Conservation (phyloP, 768 basidiomycete species). For the Botryobasidium botryosum region DNA sequence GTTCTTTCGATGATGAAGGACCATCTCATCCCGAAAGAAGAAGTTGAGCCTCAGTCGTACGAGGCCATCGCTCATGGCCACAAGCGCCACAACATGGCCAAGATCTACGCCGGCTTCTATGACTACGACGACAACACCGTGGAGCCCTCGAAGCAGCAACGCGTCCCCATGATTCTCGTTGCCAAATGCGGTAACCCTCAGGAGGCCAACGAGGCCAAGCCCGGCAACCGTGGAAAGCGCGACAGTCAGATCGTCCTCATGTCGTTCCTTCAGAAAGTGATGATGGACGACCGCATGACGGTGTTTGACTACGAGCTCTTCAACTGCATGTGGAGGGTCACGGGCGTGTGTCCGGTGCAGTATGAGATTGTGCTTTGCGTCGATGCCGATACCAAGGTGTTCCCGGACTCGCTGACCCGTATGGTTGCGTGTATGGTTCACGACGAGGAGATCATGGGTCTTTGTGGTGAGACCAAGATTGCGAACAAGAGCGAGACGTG, state of each 20-base stretch:
- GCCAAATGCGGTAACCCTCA: slow-evolving; percentile 90
- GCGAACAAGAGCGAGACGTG: slow-evolving; percentile 98
- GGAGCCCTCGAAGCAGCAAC: slow-evolving; percentile 87
- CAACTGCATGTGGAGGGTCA: slow-evolving; percentile 91
- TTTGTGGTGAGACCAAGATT: slow-evolving; percentile 99
- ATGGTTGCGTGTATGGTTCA: slow-evolving; percentile 96
- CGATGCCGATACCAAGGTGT: slow-evolving; percentile 96
- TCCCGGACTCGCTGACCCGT: slow-evolving; percentile 91
- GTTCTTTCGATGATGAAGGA: slow-evolving; percentile 96
- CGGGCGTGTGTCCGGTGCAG: slow-evolving; percentile 87
- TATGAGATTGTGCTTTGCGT: slow-evolving; percentile 93
- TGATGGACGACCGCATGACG: slow-evolving; percentile 99
- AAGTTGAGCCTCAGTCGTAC: slow-evolving; percentile 89
- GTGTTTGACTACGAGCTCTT: slow-evolving; percentile 99
- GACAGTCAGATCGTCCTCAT: slow-evolving; percentile 97
- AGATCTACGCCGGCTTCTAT: slow-evolving; percentile 96
- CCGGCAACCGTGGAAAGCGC: slow-evolving; percentile 96
- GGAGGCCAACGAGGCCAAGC: slow-evolving; percentile 78
- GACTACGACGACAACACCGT: slow-evolving; percentile 81
- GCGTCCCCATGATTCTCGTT: slow-evolving; percentile 88
- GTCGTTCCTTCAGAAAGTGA: slow-evolving; percentile 96
- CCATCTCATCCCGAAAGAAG: slow-evolving; percentile 55
- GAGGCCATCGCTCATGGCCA: slow-evolving; percentile 99
- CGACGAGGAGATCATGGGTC: slow-evolving; percentile 95
- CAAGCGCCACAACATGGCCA: slow-evolving; percentile 98